These are phyloP conservation scores for Syzygium grande DNA, from an alignment of 345 rosid species.

Conservation along the genomic window DNA sequence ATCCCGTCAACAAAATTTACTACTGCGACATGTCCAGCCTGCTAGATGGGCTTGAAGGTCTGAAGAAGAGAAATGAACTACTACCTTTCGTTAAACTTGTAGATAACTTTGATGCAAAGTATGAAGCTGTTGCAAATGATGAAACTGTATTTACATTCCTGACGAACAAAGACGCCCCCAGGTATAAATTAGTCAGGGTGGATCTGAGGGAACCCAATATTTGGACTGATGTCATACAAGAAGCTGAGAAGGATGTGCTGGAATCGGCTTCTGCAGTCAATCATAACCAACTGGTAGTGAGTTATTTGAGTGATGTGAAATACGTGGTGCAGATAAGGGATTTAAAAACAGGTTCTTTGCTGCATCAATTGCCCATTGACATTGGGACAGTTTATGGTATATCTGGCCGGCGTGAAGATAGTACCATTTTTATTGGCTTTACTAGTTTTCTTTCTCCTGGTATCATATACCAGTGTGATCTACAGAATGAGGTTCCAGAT, in stretches of 20 bases:
- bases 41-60: constrained; percentile 58
- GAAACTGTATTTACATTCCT: constrained; percentile 59
- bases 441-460: constrained; percentile 88
- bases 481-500: constrained; percentile 39
- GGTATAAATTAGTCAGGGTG: constrained; percentile 68
- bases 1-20: constrained; percentile 77
- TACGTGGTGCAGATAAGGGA: constrained; percentile 76
- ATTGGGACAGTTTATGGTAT: constrained; percentile 66
- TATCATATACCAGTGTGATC: constrained; percentile 68
- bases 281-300: constrained; percentile 55
- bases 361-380: constrained; percentile 69
- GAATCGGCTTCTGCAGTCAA: constrained; percentile 61
- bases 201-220: constrained; percentile 64
- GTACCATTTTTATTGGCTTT: constrained; percentile 48
- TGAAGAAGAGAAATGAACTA: constrained; percentile 26
- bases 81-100: constrained; percentile 83
- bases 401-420: constrained; percentile 61
- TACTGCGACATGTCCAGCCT: constrained; percentile 63
- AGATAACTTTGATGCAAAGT: constrained; percentile 61
- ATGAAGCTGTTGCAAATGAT: constrained; percentile 61
- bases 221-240: constrained; percentile 73
- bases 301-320: constrained; percentile 89
- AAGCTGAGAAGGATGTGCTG: constrained; percentile 76
- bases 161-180: constrained; percentile 83
- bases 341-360: constrained; percentile 57